Evolutionary conservation across 2,329 filamentous ascomycete genomes (phyloP), one percentile per base, ranked within the genome.

Genomic region (Alternaria sp.): DNA sequence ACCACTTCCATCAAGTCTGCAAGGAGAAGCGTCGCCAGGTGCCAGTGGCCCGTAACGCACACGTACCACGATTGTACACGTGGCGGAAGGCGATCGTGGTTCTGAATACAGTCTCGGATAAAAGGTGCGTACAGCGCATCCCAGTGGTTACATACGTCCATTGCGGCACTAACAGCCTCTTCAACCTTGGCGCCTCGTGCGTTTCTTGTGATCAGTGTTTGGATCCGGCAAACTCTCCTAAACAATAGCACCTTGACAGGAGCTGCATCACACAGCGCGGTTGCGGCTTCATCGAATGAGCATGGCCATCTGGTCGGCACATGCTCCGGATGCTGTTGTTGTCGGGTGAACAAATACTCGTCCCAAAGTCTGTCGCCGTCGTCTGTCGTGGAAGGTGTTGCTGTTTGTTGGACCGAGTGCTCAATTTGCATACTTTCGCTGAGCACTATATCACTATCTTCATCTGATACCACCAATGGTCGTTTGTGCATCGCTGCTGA

Each of bases 41-140:
- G 83, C 82, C 85, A 88, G 62, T 87, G 86, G 0, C 82, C 83
- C 0, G 81, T 77, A 24, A 88, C 79, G 51, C 85, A 83, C 13
- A 86, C 80, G 59, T 86, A 87, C 85, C 85, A 88, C 40, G 84
- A 85, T 65, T 85, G 84, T 4, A 87, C 80, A 13, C 82, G 82
- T 10, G 81, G 67, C 1, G 84, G 83, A 0, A 87, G 78, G 0
- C 72, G 66, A 31, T 82, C 77, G 58, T 85, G 84, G 58, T 84
- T 73, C 2, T 78, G 72, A 11, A 85, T 75, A 37, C 85, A 81
- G 57, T 85, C 83, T 14, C 77, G 70, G 65, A 86, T 83, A 62
- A 87, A 84, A 0, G 77, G 77, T 1, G 80, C 80, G 61, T 86
- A 85, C 0, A 80, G 79, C 23, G 70, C 67, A 54, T 84, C 82